phyloP scores from a whole-genome alignment of 495 filamentous ascomycete genomes.

The Xylaria cubensis region DNA sequence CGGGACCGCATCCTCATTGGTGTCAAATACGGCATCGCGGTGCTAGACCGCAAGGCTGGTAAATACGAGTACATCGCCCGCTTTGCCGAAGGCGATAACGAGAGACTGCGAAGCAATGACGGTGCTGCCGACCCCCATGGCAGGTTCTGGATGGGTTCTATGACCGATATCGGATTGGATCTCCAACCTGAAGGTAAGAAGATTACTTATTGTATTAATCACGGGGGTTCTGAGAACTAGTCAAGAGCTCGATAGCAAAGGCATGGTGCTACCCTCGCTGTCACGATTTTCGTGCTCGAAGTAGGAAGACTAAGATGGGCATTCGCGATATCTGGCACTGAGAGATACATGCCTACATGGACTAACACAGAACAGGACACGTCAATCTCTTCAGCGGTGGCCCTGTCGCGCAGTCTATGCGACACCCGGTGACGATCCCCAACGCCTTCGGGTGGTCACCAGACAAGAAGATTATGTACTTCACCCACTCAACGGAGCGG shows the following conservation, averaged over 20 bases:
- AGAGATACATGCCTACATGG: constrained; percentile 5
- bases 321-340: neutral
- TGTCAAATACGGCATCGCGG: constrained; percentile 81
- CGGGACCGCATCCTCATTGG: constrained; percentile 73
- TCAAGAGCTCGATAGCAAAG: neutral
- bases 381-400: constrained; percentile 46
- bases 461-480: constrained; percentile 79
- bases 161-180: constrained; percentile 74
- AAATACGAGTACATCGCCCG: constrained; percentile 51
- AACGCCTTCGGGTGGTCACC: constrained; percentile 81
- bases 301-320: constrained; percentile 9
- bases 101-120: constrained; percentile 73
- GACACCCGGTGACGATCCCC: constrained; percentile 71
- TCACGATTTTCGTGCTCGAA: neutral
- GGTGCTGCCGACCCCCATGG: constrained; percentile 82
- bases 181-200: constrained; percentile 58
- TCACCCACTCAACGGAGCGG: constrained; percentile 77
- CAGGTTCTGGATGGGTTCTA: constrained; percentile 86
- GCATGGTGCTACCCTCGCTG: neutral
- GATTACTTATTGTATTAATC: neutral
- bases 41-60: constrained; percentile 69
- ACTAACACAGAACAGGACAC: constrained; percentile 40
- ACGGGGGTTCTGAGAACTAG: neutral
- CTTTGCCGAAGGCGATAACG: constrained; percentile 53
- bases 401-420: constrained; percentile 33